Conservation (phyloP, 805 yeast genomes). For the Jamesozyma jinghongensis region DNA sequence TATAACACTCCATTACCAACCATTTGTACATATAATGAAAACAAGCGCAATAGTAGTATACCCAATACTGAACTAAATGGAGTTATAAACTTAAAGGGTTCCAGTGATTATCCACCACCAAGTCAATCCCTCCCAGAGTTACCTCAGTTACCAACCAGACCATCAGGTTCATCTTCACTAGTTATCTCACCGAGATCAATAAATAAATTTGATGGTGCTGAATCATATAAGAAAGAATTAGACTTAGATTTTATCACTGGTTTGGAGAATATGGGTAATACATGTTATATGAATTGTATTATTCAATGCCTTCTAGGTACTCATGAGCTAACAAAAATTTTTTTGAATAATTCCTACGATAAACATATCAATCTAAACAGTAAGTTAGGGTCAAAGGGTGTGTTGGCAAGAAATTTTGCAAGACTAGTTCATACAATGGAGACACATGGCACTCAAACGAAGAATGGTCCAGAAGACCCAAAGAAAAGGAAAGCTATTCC, state of each 20-base stretch:
- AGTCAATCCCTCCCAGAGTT: conserved; percentile 8
- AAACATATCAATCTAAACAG: conserved; percentile 65
- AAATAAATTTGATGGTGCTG: neutral
- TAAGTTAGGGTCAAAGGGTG: conserved; percentile 72
- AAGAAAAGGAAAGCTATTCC: conserved; percentile 8
- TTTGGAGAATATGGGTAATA: conserved; percentile 75
- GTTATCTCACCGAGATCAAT: neutral
- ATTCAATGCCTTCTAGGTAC: conserved; percentile 79
- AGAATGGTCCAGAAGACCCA: neutral
- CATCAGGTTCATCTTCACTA: neutral
- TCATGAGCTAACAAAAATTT: conserved; percentile 53
- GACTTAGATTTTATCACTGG: conserved; percentile 52
- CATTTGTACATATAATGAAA: no score
- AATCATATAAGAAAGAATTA: neutral
- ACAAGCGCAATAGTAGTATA: no score
- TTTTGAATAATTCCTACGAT: conserved; percentile 54
- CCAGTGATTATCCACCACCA: neutral
- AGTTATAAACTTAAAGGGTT: no score
- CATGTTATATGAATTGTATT: conserved; percentile 88
- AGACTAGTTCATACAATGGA: conserved; percentile 51
- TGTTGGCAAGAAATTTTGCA: conserved; percentile 62
- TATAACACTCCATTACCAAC: no score
- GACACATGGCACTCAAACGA: conserved; percentile 25
- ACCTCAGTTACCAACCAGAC: conserved; percentile 14
- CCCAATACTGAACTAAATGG: neutral